phyloP scores from a whole-genome alignment of 768 basidiomycete species.

The Mycena alexandri region DNA sequence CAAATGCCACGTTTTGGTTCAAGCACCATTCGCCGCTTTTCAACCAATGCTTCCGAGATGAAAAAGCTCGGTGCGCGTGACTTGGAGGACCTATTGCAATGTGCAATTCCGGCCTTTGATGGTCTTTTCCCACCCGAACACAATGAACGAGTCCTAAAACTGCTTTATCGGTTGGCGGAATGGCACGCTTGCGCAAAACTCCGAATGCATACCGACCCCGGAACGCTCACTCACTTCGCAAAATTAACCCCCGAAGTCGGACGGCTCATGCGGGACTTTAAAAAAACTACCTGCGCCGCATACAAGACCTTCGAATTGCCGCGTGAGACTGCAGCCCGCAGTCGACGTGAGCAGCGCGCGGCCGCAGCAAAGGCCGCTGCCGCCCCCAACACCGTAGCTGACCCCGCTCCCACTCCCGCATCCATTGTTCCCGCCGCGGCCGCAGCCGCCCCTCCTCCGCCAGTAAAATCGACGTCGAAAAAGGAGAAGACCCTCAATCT shows the following conservation, averaged over 20 bases:
- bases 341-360: conserved; percentile 12
- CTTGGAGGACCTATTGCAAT: conserved; percentile 51
- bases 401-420: too few relatives aligned
- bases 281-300: conserved; percentile 36
- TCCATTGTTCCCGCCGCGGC: too few relatives aligned
- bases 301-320: conserved; percentile 47
- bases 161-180: conserved; percentile 44
- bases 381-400: background rate
- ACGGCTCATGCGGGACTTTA: conserved; percentile 43
- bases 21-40: conserved; percentile 44
- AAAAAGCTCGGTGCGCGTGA: conserved; percentile 45
- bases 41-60: conserved; percentile 42
- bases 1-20: conserved; percentile 36
- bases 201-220: conserved; percentile 47
- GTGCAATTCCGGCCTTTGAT: conserved; percentile 50
- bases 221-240: conserved; percentile 43
- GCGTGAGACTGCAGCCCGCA: conserved; percentile 41
- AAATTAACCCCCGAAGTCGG: conserved; percentile 41
- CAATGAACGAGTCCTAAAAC: conserved; percentile 39
- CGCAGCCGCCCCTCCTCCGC: too few relatives aligned
- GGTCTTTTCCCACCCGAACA: conserved; percentile 44
- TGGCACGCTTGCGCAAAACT: conserved; percentile 56
- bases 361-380: background rate
- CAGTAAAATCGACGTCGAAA: too few relatives aligned
- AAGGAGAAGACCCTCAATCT: conserved; percentile 42